A percentile compares a stretch with the other conserved stretches of the same genome.
Conservation (phyloP, 163 green algal species). For the Chloromonas sp. region DNA sequence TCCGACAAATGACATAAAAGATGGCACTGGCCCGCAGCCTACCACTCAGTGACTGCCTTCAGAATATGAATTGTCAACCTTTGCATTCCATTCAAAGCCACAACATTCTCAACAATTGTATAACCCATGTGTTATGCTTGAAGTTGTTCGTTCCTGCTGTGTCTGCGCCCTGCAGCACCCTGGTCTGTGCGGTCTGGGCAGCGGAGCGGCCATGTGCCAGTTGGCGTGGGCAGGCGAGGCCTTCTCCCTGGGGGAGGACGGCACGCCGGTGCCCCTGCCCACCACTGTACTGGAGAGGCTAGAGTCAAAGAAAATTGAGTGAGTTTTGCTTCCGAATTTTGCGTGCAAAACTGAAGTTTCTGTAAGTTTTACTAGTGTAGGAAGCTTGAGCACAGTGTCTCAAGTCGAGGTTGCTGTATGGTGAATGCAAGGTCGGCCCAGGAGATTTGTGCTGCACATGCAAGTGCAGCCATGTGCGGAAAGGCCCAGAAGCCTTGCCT, state of each 20-base stretch:
- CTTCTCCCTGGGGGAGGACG: conserved; percentile 21
- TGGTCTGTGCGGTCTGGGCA: conserved; percentile 14
- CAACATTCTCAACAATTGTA: no score
- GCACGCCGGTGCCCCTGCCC: conserved; percentile 11
- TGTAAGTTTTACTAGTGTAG: no score
- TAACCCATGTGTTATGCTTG: no score
- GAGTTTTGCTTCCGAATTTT: conserved; percentile 7
- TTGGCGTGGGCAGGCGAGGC: conserved; percentile 32
- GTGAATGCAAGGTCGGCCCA: not conserved
- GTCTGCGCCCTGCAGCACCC: not conserved
- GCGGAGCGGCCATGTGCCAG: conserved; percentile 29
- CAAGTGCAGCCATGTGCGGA: no score
- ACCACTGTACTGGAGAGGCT: conserved; percentile 12
- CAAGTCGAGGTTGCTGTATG: not conserved
- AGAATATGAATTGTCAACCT: not conserved
- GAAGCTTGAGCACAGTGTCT: not conserved
- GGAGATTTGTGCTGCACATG: not conserved
- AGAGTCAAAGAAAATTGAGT: conserved; percentile 14
- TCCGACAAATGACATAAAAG: no score
- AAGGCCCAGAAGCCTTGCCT: no score
- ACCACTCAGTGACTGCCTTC: not conserved
- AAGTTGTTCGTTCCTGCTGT: not conserved
- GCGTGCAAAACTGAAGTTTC: no score
- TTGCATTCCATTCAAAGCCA: no score
- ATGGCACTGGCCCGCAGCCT: not conserved